These are phyloP conservation scores for Colletotrichum salicis DNA, from an alignment of 2,329 filamentous ascomycete species.

Conservation along the genomic window DNA sequence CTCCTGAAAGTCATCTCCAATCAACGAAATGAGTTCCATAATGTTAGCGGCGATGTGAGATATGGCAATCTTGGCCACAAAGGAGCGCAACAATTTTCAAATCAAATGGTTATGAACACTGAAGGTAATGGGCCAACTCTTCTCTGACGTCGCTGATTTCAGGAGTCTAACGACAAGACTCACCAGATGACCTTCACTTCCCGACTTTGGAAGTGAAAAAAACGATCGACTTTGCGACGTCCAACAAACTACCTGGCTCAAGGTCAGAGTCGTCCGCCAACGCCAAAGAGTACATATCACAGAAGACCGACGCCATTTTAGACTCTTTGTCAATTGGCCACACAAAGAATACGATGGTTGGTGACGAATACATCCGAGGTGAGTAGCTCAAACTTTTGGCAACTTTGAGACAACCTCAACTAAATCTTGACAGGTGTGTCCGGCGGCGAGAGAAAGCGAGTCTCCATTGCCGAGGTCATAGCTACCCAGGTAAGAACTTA, in stretches of 20 bases:
- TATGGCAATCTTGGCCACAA: constrained; percentile 42
- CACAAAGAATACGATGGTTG: constrained; percentile 73
- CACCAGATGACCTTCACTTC: constrained; percentile 69
- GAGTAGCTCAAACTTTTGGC: constrained; percentile 33
- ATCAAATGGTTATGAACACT: constrained; percentile 46
- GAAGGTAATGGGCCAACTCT: constrained; percentile 34
- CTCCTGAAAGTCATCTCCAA: constrained; percentile 45
- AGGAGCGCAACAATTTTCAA: constrained; percentile 40
- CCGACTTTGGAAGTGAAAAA: constrained; percentile 74
- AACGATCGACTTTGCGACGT: constrained; percentile 74
- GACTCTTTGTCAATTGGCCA: constrained; percentile 76
- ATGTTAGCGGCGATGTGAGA: constrained; percentile 41
- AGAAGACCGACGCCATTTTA: constrained; percentile 46
- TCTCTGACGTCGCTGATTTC: no score
- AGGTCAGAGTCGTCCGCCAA: constrained; percentile 49
- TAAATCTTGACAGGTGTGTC: constrained; percentile 53
- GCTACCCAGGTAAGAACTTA: constrained; percentile 36
- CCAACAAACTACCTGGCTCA: constrained; percentile 71
- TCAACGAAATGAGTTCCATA: constrained; percentile 41
- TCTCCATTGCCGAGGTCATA: constrained; percentile 78
- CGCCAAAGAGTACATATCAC: constrained; percentile 37
- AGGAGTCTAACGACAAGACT: not conserved
- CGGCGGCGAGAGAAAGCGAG: constrained; percentile 76
- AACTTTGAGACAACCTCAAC: no score
- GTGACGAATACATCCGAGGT: constrained; percentile 72